Conservation (phyloP, 2,329 filamentous ascomycete species). For the Ophiostoma angusticollis region DNA sequence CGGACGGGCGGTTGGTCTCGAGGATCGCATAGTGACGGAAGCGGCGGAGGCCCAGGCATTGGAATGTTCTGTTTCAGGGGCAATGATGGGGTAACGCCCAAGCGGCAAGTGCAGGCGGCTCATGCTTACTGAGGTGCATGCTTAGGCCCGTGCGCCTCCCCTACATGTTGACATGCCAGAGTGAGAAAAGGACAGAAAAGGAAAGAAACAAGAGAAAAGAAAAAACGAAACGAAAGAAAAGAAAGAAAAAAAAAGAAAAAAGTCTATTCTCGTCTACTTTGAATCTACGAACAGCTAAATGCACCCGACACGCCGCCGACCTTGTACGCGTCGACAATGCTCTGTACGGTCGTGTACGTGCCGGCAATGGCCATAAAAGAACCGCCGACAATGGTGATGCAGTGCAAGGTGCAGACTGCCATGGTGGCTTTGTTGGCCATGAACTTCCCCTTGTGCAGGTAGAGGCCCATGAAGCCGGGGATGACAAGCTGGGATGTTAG, state of each 20-base stretch:
- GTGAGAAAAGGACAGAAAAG: background rate
- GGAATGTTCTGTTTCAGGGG: no score
- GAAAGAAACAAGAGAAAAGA: background rate
- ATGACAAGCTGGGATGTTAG: constrained; percentile 13
- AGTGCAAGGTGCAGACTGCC: constrained; percentile 11
- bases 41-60: no score
- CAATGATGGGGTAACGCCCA: no score
- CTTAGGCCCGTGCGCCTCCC: no score
- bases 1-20: no score
- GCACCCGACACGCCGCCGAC: constrained; percentile 13
- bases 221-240: background rate
- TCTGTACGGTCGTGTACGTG: constrained; percentile 18
- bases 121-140: no score
- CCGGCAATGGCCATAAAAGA: constrained; percentile 17
- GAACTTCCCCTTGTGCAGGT: constrained; percentile 10
- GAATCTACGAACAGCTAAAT: constrained; percentile 14
- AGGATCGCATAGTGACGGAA: no score
- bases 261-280: no score
- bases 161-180: background rate
- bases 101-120: background rate
- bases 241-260: background rate
- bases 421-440: constrained; percentile 7
- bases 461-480: constrained; percentile 17
- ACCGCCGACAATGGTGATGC: constrained; percentile 14
- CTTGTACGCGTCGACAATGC: constrained; percentile 17